A percentile compares a stretch with the other conserved stretches of the same genome.
Evolutionary conservation across 768 basidiomycete genomes (phyloP).

Genomic region (Boletellus ananas): DNA sequence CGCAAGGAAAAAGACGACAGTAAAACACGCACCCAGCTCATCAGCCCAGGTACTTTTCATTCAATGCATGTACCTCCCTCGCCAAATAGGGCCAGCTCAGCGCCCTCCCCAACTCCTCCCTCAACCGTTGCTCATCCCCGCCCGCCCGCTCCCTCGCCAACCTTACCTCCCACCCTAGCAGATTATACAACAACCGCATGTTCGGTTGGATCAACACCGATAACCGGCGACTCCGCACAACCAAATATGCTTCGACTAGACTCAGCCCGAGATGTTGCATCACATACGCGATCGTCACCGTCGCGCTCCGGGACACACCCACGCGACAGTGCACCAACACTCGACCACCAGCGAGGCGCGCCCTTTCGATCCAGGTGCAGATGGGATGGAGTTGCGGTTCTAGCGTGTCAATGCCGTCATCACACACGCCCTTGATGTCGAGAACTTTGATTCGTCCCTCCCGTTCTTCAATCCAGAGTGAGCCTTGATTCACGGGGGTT

Average conservation of each 20-base stretch:
- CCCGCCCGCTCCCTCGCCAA: constrained; percentile 74
- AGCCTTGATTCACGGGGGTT: constrained; percentile 55
- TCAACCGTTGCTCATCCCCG: constrained; percentile 46
- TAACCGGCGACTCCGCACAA: constrained; percentile 85
- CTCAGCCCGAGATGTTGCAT: constrained; percentile 88
- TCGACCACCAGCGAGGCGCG: constrained; percentile 77
- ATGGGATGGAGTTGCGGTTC: constrained; percentile 85
- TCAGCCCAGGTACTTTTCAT: constrained; percentile 74
- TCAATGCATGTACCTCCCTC: constrained; percentile 78
- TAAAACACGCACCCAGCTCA: neutral
- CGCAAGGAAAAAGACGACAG: neutral
- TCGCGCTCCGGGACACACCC: constrained; percentile 94
- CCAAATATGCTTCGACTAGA: constrained; percentile 90
- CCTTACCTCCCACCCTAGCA: constrained; percentile 92
- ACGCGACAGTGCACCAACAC: constrained; percentile 97
- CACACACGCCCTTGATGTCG: constrained; percentile 89
- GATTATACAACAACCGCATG: constrained; percentile 90
- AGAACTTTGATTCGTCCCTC: constrained; percentile 88
- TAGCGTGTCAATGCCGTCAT: constrained; percentile 95
- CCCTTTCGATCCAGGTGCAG: constrained; percentile 91
- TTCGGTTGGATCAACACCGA: constrained; percentile 94
- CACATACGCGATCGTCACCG: constrained; percentile 94
- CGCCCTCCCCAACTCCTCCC: constrained; percentile 59
- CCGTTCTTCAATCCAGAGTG: constrained; percentile 82
- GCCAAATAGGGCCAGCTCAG: constrained; percentile 84